Evolutionary conservation across 2,329 filamentous ascomycete genomes (phyloP), one percentile per base, ranked within the genome.

Genomic region (Hypoxylon sp.): DNA sequence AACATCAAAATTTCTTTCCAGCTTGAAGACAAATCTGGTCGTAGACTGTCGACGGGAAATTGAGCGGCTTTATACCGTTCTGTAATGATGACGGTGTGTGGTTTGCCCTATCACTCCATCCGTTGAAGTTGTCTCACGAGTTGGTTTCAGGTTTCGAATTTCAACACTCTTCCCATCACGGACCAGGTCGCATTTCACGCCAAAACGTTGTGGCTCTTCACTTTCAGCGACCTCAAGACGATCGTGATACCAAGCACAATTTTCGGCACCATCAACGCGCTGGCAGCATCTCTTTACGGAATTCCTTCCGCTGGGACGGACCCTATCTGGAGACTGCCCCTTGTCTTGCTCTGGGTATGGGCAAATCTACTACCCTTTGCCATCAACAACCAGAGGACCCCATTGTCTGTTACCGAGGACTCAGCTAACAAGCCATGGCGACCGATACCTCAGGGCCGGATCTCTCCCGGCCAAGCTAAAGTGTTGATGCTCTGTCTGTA

Each of bases 401-500:
- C 21, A 25, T 5, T 6, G 6, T 25, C 21, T 6, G 9, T 25
- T 9, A 9, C 9, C 6, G 21, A 25, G 9, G 21, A 25, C 9
- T 6, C 5, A 25, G 6, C 5, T 9, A 25, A 25, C 21, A 25
- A 25, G 21, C 21, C 21, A 25, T 25, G 21, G 21, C 5, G 21
- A 25, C 21, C 21, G 21, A 25, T 25, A 6, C 21, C 21, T 9
- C 6, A 5, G 6, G 21, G 21, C 5, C 21, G 21, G 9, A 25
- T 25, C 21, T 34, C 40, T 16, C 20, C 19, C 7, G 7, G n/a
- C 29, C 41, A 51, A 12, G 41, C 48, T 4, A 40, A 23, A 12
- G n/a, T 27, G 7, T 7, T 46, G 5, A 41, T 51, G 41, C 7
- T 32, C n/a, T 17, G n/a, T 7, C 26, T 51, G 7, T 51, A 51